These are phyloP conservation scores for Tolypocladium ophioglossoides DNA, from an alignment of 2,329 filamentous ascomycete species.

Conservation along the genomic window DNA sequence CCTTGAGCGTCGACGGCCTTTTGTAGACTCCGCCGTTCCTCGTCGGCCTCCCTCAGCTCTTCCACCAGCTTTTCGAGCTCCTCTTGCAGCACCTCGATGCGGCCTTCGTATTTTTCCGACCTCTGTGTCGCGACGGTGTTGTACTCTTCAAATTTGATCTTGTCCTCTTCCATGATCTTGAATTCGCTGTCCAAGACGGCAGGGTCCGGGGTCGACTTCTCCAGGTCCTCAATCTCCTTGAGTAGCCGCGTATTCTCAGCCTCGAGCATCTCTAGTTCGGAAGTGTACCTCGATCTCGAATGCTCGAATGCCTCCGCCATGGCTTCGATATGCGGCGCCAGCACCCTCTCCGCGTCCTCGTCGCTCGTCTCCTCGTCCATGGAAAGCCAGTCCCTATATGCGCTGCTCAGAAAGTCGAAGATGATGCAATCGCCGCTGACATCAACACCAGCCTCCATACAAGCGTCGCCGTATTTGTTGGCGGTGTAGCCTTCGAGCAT, in stretches of 20 bases:
- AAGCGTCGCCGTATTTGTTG: slow-evolving; percentile 82
- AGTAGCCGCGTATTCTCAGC: slow-evolving; percentile 71
- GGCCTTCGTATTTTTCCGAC: slow-evolving; percentile 77
- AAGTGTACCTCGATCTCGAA: slow-evolving; percentile 73
- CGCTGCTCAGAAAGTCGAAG: slow-evolving; percentile 80
- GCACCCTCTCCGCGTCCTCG: slow-evolving; percentile 67
- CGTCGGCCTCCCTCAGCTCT: slow-evolving; percentile 70
- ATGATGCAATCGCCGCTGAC: slow-evolving; percentile 86
- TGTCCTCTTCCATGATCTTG: slow-evolving; percentile 90
- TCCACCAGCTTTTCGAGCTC: slow-evolving; percentile 70
- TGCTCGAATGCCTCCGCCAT: slow-evolving; percentile 86
- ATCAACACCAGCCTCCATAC: slow-evolving; percentile 77
- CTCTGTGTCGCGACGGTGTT: slow-evolving; percentile 75
- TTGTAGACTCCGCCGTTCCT: slow-evolving; percentile 71
- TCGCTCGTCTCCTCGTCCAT: slow-evolving; percentile 84
- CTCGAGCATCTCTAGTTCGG: slow-evolving; percentile 78
- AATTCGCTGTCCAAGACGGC: slow-evolving; percentile 80
- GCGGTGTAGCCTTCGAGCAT: slow-evolving; percentile 79
- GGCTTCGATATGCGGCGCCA: slow-evolving; percentile 72
- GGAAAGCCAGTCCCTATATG: slow-evolving; percentile 87
- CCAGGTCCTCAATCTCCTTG: slow-evolving; percentile 80
- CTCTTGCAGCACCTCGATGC: slow-evolving; percentile 72
- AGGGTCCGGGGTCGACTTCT: slow-evolving; percentile 76
- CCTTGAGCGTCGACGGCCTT: slow-evolving; percentile 84
- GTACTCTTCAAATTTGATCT: slow-evolving; percentile 90